Evolutionary conservation across 2,329 filamentous ascomycete genomes (phyloP).

Genomic region (Phialemonium atrogriseum): DNA sequence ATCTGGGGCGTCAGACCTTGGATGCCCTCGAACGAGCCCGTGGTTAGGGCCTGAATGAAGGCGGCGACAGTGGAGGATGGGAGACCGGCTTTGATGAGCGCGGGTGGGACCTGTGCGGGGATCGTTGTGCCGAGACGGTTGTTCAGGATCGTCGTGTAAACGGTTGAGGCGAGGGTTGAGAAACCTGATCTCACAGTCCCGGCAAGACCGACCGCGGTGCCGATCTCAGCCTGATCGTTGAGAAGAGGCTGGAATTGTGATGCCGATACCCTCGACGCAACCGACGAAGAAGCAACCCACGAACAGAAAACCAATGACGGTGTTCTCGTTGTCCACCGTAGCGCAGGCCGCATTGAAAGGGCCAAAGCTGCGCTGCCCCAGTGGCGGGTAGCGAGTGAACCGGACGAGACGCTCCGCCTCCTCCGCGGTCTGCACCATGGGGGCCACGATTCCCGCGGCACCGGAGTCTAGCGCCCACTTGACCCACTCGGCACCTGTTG

Average conservation of each 20-base stretch:
- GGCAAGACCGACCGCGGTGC: slow-evolving; percentile 22
- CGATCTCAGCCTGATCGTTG: slow-evolving; percentile 24
- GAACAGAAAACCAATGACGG: no score
- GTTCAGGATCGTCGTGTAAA: slow-evolving; percentile 23
- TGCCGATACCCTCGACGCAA: slow-evolving; percentile 24
- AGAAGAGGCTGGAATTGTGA: slow-evolving; percentile 23
- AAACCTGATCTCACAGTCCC: slow-evolving; percentile 26
- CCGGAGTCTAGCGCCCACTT: neutral
- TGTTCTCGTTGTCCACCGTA: neutral
- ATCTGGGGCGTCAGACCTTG: slow-evolving; percentile 3
- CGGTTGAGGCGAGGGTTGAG: slow-evolving; percentile 21
- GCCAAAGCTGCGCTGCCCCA: neutral
- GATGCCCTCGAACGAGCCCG: slow-evolving; percentile 1
- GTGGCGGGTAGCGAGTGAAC: neutral
- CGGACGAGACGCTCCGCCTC: neutral
- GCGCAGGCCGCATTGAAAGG: neutral
- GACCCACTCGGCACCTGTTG: neutral
- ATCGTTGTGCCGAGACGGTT: slow-evolving; percentile 22
- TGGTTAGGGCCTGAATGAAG: neutral
- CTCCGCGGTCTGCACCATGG: neutral
- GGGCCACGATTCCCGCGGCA: neutral
- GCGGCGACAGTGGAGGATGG: neutral
- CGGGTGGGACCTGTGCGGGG: slow-evolving; percentile 19
- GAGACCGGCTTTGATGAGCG: slow-evolving; percentile 23
- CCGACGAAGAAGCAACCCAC: slow-evolving; percentile 26